Base-by-base conservation (phyloP, 306 rosid genomes). In the Cotoneaster glaucophyllus region DNA sequence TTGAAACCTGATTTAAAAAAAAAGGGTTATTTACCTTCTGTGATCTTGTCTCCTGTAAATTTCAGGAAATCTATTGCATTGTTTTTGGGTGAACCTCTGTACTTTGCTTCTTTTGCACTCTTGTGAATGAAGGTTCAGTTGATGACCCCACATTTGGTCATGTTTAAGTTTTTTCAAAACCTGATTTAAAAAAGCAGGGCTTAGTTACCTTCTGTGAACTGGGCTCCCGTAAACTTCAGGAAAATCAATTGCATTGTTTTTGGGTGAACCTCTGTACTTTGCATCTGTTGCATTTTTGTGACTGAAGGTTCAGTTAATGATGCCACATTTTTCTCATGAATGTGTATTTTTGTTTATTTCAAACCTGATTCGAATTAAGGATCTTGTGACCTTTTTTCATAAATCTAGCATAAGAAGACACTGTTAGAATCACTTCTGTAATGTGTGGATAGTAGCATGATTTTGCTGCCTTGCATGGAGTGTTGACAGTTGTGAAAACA, bases 221-320 rank as follows among this genome's bases (percentile, higher is more conserved):
- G 83, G 63, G 64, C 83, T 84, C 87, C 87, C 74, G 82, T 87
- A 75, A 77, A 41, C 77, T 34, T 88, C 92, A 89, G 91, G 90
- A 73, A 88, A 24, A 88, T 75, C 41, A 66, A 5, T 21, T 32
- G 80, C 90, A 83, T 73, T 85, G 87, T 89, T 88, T 1, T 89
- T 89, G 93, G 96, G 91, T 91, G 96, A 91, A 88, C 89, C 93
- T 88, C 78, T 81, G 83, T 71, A 57, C 15, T 76, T 8, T 29
- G 73, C 52, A 54, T 78, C 8, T 79, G 82, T 79, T 29, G 64
- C 44, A 17, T 56, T 3, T 64, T 39, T 63, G 78, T 88, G 84
- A 70, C 78, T 73, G 58, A 82, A 84, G 92, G 90, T 88, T 92
- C 91, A 87, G 91, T 89, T 70, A 93, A 93, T 68, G 85, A 80